A percentile compares a stretch with the other conserved stretches of the same genome.
Conservation (phyloP, 805 yeast species). For the Candida bentonensis region DNA sequence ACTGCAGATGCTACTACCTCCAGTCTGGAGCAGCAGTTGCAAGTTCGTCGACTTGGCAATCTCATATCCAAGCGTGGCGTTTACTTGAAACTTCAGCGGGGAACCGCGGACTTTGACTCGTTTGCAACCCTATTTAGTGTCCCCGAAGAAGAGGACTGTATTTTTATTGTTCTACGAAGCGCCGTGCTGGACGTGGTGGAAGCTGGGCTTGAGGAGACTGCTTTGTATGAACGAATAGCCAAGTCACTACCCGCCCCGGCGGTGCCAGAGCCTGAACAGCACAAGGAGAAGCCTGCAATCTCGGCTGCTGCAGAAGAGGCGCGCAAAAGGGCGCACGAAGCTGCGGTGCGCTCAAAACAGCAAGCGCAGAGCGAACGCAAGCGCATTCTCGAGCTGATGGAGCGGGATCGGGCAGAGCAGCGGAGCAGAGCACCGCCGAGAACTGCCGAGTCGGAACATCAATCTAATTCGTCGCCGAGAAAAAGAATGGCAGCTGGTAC, state of each 20-base stretch:
- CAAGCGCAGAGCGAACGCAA: constrained; percentile 32
- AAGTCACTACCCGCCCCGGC: too few relatives aligned
- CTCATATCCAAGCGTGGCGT: constrained; percentile 21
- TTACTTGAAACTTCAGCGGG: constrained; percentile 27
- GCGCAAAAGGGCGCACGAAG: constrained; percentile 19
- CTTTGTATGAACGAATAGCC: too few relatives aligned
- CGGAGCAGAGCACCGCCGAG: constrained; percentile 13
- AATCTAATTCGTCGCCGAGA: too few relatives aligned
- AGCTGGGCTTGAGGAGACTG: too few relatives aligned
- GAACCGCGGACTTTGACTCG: constrained; percentile 29
- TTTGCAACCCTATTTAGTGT: constrained; percentile 46
- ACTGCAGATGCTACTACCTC: neutral
- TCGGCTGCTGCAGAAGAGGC: too few relatives aligned
- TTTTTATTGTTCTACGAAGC: constrained; percentile 39
- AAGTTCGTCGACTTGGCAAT: constrained; percentile 9
- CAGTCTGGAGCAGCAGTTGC: too few relatives aligned
- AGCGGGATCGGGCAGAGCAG: constrained; percentile 39
- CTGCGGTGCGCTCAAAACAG: constrained; percentile 8
- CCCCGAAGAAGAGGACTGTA: constrained; percentile 34
- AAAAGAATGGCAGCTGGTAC: too few relatives aligned
- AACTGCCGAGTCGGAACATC: too few relatives aligned
- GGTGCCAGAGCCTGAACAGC: too few relatives aligned
- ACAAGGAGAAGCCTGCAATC: too few relatives aligned
- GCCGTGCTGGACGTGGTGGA: constrained; percentile 31
- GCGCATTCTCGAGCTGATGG: constrained; percentile 37